Evolutionary conservation across 164 flowering plant genomes (phyloP), one percentile per base, ranked within the genome.

Genomic region (Saururus chinensis): DNA sequence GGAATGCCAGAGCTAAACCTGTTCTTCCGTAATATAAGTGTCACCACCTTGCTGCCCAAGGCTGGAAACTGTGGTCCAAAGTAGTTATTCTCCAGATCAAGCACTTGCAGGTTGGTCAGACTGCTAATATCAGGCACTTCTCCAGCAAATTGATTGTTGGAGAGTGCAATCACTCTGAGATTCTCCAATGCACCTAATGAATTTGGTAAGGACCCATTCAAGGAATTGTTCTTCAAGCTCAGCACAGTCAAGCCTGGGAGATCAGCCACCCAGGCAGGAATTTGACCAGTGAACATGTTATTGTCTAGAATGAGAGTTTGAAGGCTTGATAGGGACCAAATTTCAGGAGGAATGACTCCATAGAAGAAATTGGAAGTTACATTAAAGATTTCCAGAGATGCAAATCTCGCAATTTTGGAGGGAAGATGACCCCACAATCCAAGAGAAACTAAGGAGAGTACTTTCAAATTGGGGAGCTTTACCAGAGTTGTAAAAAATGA

Each of bases 401-500:
- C 78, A 30, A 95, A 63, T 4, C 78, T 80, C 1, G 74, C 70
- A 42, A 91, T 75, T 60, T 85, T 79, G 26, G 74, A 76, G 11
- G 99, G 90, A 59, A 95, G 57, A 0, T 77, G 77, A 23, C 98
- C 99, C 93, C 97, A 87, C 65, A 95, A 66, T 40, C 99, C 99
- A 6, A 95, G 86, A 62, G 96, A 91, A 60, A 79, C 95, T 73
- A 95, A 68, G n/a, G 80, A 78, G 60, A 95, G 84, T 61, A 95
- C 96, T 69, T 83, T 95, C 74, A 95, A 69, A 67, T 71, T 73
- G 0, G 96, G 84, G 48, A 95, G 84, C 64, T 72, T 74, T 53
- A 69, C 88, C 25, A 95, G 89, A 4, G 87, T 81, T 0, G 80
- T 76, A 13, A 89, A 64, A 63, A 91, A 81, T 25, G 97, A 84